Percentiles rank a stretch among this genome's conserved stretches.
Conservation (phyloP, 495 filamentous ascomycete genomes). For the Neurospora sp. region DNA sequence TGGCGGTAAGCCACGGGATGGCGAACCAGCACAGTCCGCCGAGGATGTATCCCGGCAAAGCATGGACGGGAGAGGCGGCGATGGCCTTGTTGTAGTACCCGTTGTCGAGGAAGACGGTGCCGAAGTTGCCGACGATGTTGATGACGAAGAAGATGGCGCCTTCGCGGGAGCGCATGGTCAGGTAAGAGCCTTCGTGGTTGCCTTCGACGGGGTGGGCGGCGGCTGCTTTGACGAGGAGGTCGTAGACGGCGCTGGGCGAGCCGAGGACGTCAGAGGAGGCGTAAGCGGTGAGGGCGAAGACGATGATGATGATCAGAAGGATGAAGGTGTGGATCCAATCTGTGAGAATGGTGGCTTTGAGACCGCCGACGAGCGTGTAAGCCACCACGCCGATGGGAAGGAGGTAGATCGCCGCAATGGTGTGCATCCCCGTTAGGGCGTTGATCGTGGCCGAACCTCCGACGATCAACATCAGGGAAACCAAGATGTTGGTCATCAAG, state of each 20-base stretch:
- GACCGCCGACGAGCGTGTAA: slow-evolving; percentile 51
- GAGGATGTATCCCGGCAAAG: slow-evolving; percentile 85
- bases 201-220: slow-evolving; percentile 67
- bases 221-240: slow-evolving; percentile 63
- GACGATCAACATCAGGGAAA: slow-evolving; percentile 87
- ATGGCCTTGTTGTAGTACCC: slow-evolving; percentile 94
- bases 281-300: slow-evolving; percentile 83
- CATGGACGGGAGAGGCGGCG: slow-evolving; percentile 78
- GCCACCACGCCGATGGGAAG: slow-evolving; percentile 76
- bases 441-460: slow-evolving; percentile 83
- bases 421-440: slow-evolving; percentile 76
- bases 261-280: slow-evolving; percentile 67
- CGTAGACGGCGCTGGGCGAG: slow-evolving; percentile 72
- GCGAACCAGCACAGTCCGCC: slow-evolving; percentile 92
- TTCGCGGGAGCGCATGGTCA: slow-evolving; percentile 82
- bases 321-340: slow-evolving; percentile 73
- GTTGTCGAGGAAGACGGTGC: slow-evolving; percentile 73
- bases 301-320: slow-evolving; percentile 78
- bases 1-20: slow-evolving; percentile 88
- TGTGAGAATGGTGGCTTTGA: slow-evolving; percentile 41
- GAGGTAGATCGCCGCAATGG: slow-evolving; percentile 82
- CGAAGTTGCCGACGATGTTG: slow-evolving; percentile 77
- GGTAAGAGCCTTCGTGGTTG: slow-evolving; percentile 75
- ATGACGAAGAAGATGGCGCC: slow-evolving; percentile 96
- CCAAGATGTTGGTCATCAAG: slow-evolving; percentile 70